phyloP scores from a whole-genome alignment of 2,329 filamentous ascomycete species.

The Aspergillus nomiae region DNA sequence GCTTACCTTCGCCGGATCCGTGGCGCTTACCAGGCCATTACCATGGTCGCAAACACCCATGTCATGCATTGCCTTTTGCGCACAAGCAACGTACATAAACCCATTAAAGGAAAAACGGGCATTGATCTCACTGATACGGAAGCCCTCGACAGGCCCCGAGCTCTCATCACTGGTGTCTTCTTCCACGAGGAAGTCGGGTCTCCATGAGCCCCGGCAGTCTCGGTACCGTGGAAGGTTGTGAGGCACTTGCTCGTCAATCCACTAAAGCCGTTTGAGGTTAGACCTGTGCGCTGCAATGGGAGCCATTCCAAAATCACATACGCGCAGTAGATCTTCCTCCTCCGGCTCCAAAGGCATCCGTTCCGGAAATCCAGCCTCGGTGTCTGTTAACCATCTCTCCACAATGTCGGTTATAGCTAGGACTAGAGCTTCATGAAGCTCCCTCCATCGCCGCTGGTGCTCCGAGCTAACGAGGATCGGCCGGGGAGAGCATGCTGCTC shows the following conservation, averaged over 20 bases:
- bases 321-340: slow-evolving; percentile 24
- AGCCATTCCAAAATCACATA: not conserved
- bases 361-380: slow-evolving; percentile 21
- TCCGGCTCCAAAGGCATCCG: slow-evolving; percentile 32
- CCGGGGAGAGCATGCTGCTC: slow-evolving; percentile 1
- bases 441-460: slow-evolving; percentile 9
- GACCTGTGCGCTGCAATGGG: not conserved
- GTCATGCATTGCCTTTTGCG: slow-evolving; percentile 11
- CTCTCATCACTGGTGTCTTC: not conserved
- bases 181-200: slow-evolving; percentile 30
- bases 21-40: slow-evolving; percentile 5
- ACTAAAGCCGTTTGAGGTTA: not conserved
- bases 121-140: slow-evolving; percentile 30
- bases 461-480: slow-evolving; percentile 1
- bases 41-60: slow-evolving; percentile 3
- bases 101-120: slow-evolving; percentile 29
- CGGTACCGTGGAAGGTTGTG: not conserved
- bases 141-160: slow-evolving; percentile 1
- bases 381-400: slow-evolving; percentile 31
- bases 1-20: slow-evolving; percentile 11
- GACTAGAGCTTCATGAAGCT: slow-evolving; percentile 23
- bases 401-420: slow-evolving; percentile 30
- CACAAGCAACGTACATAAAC: slow-evolving; percentile 9
- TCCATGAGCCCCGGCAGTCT: slow-evolving; percentile 24
- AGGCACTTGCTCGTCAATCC: slow-evolving; percentile 1